Percentiles rank a stretch among this genome's conserved stretches.
Evolutionary conservation across 176 grass and related monocot species (phyloP).

Genomic region (Carex myosuroides): DNA sequence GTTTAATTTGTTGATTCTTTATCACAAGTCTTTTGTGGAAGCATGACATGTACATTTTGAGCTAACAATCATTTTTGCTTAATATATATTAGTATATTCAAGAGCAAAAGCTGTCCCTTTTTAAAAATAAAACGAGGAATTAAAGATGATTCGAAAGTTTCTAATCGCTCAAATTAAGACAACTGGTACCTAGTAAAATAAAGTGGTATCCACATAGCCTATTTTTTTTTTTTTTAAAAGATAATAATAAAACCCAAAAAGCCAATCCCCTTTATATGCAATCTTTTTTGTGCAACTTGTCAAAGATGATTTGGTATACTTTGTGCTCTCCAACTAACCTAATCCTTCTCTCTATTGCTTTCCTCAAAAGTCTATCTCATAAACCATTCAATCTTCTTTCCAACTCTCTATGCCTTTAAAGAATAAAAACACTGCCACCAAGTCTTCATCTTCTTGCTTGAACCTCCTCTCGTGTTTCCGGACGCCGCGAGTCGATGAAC

Average conservation of each 20-base stretch:
- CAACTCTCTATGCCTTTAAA: constrained; percentile 11
- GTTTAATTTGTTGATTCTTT: not conserved
- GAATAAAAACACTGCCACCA: not conserved
- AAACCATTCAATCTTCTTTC: constrained; percentile 11
- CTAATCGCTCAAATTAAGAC: not conserved
- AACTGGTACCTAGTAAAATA: not conserved
- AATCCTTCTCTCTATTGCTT: constrained; percentile 3
- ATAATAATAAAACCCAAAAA: not conserved
- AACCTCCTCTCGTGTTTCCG: not conserved
- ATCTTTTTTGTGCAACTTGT: constrained; percentile 16
- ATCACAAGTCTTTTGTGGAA: not conserved
- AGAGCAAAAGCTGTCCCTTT: not conserved
- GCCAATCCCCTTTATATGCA: not conserved
- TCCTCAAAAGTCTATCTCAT: not conserved
- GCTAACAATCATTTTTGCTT: not conserved
- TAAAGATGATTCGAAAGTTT: not conserved
- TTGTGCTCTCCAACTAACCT: constrained; percentile 8
- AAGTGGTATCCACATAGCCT: not conserved
- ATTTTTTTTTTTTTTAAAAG: too few relatives aligned
- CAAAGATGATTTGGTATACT: constrained; percentile 16
- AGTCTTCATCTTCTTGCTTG: not conserved
- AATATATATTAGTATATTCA: not conserved
- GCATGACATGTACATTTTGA: not conserved
- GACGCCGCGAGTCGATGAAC: not conserved
- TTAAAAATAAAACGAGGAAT: not conserved